Percentiles rank a stretch among this genome's conserved stretches.
Conservation (phyloP, 345 rosid species). For the Draba incana region DNA sequence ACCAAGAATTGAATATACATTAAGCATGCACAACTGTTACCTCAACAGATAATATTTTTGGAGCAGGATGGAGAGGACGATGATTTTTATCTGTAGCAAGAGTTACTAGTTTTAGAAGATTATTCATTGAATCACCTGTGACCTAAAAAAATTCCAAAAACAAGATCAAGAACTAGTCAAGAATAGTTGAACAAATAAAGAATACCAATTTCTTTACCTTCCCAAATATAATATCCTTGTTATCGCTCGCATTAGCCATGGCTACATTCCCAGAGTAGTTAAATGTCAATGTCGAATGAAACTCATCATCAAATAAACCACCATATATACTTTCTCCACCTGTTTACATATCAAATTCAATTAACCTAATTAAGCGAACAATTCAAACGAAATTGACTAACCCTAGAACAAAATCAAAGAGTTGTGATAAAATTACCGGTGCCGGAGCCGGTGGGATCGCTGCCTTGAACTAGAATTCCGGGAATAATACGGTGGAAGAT, state of each 20-base stretch:
- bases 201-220: constrained; percentile 54
- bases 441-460: constrained; percentile 91
- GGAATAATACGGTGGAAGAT: constrained; percentile 91
- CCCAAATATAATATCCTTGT: constrained; percentile 79
- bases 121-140: constrained; percentile 85
- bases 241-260: constrained; percentile 87
- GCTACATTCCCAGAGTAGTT: constrained; percentile 94
- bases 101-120: constrained; percentile 75
- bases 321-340: constrained; percentile 95
- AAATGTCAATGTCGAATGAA: constrained; percentile 83
- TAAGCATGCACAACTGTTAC: constrained; percentile 40
- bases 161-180: constrained; percentile 14
- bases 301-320: constrained; percentile 70
- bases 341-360: constrained; percentile 30
- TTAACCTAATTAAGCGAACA: constrained; percentile 13
- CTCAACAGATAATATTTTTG: constrained; percentile 76
- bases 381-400: not conserved
- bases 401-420: constrained; percentile 42
- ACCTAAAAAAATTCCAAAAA: constrained; percentile 50
- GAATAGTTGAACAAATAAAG: not conserved
- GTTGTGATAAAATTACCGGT: constrained; percentile 66
- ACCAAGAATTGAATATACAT: not conserved
- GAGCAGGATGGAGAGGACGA: constrained; percentile 78
- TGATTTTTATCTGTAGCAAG: constrained; percentile 76
- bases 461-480: constrained; percentile 84